These are phyloP conservation scores for Globisporangium middletonii DNA, from an alignment of 352 stramenopile species.

Conservation along the genomic window DNA sequence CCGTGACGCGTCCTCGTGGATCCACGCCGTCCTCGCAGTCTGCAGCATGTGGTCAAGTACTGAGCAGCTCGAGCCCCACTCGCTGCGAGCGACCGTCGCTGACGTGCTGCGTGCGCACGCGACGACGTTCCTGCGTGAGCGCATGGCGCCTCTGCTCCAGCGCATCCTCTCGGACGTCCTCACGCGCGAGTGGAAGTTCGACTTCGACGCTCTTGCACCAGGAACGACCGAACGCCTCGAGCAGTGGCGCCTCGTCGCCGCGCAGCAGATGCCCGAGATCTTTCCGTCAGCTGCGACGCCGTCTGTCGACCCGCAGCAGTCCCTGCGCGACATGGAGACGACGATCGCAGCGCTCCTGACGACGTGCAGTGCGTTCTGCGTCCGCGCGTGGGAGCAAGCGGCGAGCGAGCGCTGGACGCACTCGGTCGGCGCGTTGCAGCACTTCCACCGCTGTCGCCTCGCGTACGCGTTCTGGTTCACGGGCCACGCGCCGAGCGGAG, in stretches of 20 bases:
- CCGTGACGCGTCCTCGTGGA: neutral
- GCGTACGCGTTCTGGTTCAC: slow-evolving; percentile 37
- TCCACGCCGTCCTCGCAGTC: slow-evolving; percentile 3
- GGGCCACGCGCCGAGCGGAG: slow-evolving; percentile 1
- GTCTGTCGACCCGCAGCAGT: slow-evolving; percentile 7
- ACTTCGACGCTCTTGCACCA: slow-evolving; percentile 11
- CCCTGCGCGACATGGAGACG: slow-evolving; percentile 1
- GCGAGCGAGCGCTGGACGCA: slow-evolving; percentile 4
- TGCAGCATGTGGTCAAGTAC: neutral
- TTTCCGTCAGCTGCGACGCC: slow-evolving; percentile 21
- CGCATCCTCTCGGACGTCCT: slow-evolving; percentile 27
- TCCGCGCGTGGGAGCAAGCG: neutral
- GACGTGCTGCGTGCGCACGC: slow-evolving; percentile 2
- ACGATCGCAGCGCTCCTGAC: slow-evolving; percentile 5
- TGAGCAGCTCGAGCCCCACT: neutral
- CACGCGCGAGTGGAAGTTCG: slow-evolving; percentile 43
- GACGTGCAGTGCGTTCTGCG: slow-evolving; percentile 2
- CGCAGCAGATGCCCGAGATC: slow-evolving; percentile 26
- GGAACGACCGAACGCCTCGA: slow-evolving; percentile 7
- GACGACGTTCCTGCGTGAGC: slow-evolving; percentile 10
- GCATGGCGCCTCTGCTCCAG: slow-evolving; percentile 10
- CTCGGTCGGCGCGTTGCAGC: slow-evolving; percentile 4
- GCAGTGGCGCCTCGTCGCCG: slow-evolving; percentile 24
- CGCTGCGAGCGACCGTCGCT: neutral
- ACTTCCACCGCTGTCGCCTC: slow-evolving; percentile 24